Evolutionary conservation across 345 rosid genomes (phyloP), one percentile per base, ranked within the genome.

Genomic region (Eucalyptus marginata): DNA sequence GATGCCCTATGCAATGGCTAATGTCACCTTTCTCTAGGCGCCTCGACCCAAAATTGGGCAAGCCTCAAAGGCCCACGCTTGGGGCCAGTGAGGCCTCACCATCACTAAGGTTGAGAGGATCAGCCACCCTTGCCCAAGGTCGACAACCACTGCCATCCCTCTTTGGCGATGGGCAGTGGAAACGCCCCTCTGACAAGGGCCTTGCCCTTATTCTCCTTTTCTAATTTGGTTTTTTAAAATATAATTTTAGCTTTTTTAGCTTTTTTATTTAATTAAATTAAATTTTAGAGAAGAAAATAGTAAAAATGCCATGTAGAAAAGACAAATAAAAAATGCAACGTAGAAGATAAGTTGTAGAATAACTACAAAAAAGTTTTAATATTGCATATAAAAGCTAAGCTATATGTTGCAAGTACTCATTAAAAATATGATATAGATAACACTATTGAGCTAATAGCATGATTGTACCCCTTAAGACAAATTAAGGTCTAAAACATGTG

Each of bases 1-100:
- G 0, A 13, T 52, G 2, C 2, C 25, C 58, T 10, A 0, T 8
- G 2, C 58, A 52, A 52, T 52, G 10, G 25, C 56, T 56, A 20
- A 24, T 24, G 12, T 56, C 62, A 24, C 62, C 27, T 24, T 56
- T 0, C 27, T 56, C 27, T 56, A 24, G 29, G 62, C 3, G 3
- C 29, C 62, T 56, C 29, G 9, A 56, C 62, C 13, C 1, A 56
- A 25, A 56, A 56, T 56, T 56, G 29, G 62, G 62, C 62, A 56
- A 56, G 29, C 62, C 29, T 9, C 29, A 10, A 4, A 22, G 29
- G 12, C 62, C 62, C 62, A 8, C 13, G 0, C 6, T 56, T 56
- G 27, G 6, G 18, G 62, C 27, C 1, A 54, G 40, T 40, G 40
- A 40, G 40, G 40, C 40, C 40, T 40, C 25, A 22, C 59, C 59